Evolutionary conservation across 108 stramenopile genomes (phyloP), one percentile per base, ranked within the genome.

Genomic region (Pelagomonas calceolata): DNA sequence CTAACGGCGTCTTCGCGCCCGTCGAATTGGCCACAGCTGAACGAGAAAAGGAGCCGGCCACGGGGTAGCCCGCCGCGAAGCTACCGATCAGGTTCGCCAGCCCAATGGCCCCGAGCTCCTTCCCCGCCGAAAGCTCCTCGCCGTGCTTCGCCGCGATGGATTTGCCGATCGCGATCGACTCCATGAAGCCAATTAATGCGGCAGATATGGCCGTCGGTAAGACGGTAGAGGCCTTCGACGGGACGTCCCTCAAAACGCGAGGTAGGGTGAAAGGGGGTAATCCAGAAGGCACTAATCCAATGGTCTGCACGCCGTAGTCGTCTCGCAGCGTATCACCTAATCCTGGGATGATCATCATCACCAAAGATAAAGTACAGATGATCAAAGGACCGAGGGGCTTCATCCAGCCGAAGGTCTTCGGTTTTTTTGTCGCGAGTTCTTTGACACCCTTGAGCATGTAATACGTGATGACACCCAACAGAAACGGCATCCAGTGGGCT

Each of bases 151-250:
- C 71, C 4, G 79, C 78, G 67, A 79, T 63, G 26, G 75, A 64
- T 71, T 92, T 91, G 65, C 87, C 88, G 75, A 94, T 89, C 45
- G 87, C 85, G 79, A 92, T 84, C 29, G 83, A 82, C 75, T 89
- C 85, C 82, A 92, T 86, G 76, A 87, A 92, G 4, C 87, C 88
- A 17, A 92, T 78, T 65, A 92, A 73, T 4, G 43, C 30, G 10
- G 71, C 71, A 12, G 71, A n/a, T 31, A 76, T 16, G 21, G 66
- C 70, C 30, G 45, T 63, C 31, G 70, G 63, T 65, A 74, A 74
- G 69, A 89, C 84, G 46, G 64, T 67, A 4, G 85, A 29, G 43
- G 80, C 81, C 32, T 76, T 32, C 26, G 76, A 63, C 65, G 89
- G 71, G 30, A 75, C 39, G 36, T 79, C 82, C 17, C 85, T 35